phyloP scores from a whole-genome alignment of 2,329 filamentous ascomycete genomes.

The Colletotrichum lentis region DNA sequence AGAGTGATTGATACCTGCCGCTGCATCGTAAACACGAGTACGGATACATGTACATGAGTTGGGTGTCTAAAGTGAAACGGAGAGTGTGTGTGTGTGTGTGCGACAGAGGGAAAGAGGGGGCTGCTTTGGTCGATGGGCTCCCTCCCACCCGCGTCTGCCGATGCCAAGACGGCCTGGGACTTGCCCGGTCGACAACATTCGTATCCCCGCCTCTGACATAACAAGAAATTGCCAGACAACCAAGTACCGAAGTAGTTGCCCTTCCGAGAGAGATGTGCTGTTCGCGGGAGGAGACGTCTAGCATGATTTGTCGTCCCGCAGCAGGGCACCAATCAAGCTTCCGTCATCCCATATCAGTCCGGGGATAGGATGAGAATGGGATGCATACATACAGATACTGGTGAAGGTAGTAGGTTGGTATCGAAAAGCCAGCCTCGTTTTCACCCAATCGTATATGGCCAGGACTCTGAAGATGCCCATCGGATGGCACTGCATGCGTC shows the following conservation, averaged over 20 bases:
- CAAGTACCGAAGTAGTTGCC: background rate
- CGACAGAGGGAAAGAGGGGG: background rate
- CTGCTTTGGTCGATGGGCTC: background rate
- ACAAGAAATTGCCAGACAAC: background rate
- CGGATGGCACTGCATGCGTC: no score
- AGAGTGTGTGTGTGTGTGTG: background rate
- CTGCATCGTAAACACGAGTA: background rate
- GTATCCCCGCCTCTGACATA: background rate
- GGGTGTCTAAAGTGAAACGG: no score
- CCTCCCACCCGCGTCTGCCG: slow-evolving; percentile 6
- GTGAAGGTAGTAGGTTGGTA: no score
- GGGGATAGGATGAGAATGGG: background rate
- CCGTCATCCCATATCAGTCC: slow-evolving; percentile 18
- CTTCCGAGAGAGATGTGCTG: background rate
- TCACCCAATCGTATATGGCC: no score
- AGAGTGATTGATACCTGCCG: background rate
- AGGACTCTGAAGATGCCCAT: no score
- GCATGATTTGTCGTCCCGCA: background rate
- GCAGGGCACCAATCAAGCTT: slow-evolving; percentile 4
- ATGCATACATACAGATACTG: background rate
- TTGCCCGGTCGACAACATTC: background rate
- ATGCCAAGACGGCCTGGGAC: slow-evolving; percentile 19
- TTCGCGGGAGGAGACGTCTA: background rate
- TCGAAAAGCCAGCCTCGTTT: no score
- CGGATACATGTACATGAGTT: no score